Evolutionary conservation across 2,329 filamentous ascomycete species (phyloP).

Genomic region (Fonsecaea erecta): DNA sequence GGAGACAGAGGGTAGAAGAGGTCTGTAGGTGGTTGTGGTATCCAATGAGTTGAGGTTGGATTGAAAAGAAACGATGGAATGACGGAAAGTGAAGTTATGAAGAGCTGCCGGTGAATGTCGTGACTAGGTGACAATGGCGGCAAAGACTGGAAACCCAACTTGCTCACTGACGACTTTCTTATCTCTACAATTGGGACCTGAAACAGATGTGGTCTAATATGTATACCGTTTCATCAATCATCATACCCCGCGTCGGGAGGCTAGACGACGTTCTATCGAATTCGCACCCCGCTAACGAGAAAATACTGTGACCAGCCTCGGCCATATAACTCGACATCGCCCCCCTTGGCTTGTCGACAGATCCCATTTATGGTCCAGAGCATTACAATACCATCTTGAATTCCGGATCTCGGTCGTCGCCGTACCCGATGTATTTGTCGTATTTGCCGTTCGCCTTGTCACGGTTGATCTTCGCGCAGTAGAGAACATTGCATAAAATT

Average conservation of each 20-base stretch:
- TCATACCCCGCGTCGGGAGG: background rate
- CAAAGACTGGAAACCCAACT: background rate
- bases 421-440: constrained; percentile 59
- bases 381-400: constrained; percentile 65
- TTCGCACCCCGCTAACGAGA: background rate
- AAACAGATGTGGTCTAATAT: background rate
- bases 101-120: background rate
- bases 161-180: background rate
- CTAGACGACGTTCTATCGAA: background rate
- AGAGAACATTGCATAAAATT: constrained; percentile 64
- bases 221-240: background rate
- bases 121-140: no score
- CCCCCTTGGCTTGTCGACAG: background rate
- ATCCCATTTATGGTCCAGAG: background rate
- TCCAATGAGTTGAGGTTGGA: background rate
- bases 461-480: constrained; percentile 66
- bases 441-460: constrained; percentile 67
- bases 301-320: background rate
- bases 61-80: background rate
- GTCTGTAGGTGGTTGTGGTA: background rate
- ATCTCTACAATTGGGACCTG: background rate
- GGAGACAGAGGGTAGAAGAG: background rate
- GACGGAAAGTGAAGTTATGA: background rate
- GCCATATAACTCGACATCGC: background rate
- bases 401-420: constrained; percentile 67